Conservation (phyloP, 163 green algal species). For the Volvox carteri region DNA sequence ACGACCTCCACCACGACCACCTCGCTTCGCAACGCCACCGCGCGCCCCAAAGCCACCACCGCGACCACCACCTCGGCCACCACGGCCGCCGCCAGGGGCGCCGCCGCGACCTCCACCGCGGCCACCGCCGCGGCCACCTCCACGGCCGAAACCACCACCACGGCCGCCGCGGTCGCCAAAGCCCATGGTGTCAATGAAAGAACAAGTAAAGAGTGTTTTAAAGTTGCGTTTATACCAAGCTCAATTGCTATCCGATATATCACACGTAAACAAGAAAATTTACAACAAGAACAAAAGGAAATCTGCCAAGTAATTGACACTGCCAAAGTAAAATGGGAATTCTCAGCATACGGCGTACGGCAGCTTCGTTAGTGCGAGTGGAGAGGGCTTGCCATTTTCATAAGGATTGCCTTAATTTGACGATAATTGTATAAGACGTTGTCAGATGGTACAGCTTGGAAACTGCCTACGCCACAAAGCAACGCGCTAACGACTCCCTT, state of each 20-base stretch:
- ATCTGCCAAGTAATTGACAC: no score
- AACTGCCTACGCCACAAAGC: no score
- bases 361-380: not conserved
- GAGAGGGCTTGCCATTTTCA: no score
- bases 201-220: not conserved
- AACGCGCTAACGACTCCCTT: no score
- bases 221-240: not conserved
- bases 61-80: constrained; percentile 47
- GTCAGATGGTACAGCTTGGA: no score
- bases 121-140: not conserved
- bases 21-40: constrained; percentile 64
- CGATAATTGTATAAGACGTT: no score
- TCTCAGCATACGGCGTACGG: not conserved
- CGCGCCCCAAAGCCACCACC: constrained; percentile 61
- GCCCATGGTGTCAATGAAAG: constrained; percentile 45
- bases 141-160: constrained; percentile 16
- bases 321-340: not conserved
- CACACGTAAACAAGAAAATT: no score
- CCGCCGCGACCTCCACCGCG: constrained; percentile 30
- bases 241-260: not conserved
- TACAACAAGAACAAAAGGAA: no score
- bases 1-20: constrained; percentile 59
- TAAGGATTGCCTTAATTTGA: no score
- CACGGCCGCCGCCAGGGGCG: constrained; percentile 25
- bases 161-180: constrained; percentile 49